phyloP scores from a whole-genome alignment of 495 filamentous ascomycete species.

The Choiromyces venosus region DNA sequence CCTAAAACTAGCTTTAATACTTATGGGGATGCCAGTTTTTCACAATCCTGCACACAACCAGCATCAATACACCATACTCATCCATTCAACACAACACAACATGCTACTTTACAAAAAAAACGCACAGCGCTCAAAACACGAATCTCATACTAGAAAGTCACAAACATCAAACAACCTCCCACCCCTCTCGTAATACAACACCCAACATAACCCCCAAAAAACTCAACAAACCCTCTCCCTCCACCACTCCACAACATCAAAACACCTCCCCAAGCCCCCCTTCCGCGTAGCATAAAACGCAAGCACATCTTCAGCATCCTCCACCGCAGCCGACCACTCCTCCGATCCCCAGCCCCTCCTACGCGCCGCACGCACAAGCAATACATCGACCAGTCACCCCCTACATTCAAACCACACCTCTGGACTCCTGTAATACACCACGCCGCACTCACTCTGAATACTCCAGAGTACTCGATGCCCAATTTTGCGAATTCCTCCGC shows the following conservation, averaged over 20 bases:
- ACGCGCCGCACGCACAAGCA: slow-evolving; percentile 19
- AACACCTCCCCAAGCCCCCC: slow-evolving; percentile 11
- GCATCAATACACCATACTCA: too few species aligned
- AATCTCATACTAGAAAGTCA: too few species aligned
- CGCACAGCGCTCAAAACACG: too few species aligned
- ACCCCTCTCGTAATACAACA: too few species aligned
- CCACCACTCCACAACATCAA: slow-evolving; percentile 16
- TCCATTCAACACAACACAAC: too few species aligned
- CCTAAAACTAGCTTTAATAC: too few species aligned
- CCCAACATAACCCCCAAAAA: too few species aligned
- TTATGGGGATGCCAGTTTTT: too few species aligned
- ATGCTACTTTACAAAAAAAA: too few species aligned
- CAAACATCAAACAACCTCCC: too few species aligned
- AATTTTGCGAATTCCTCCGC: slow-evolving; percentile 32
- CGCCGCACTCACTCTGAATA: slow-evolving; percentile 42
- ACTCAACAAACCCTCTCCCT: too few species aligned
- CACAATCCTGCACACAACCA: too few species aligned
- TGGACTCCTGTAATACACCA: slow-evolving; percentile 38
- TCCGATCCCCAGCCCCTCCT: slow-evolving; percentile 14
- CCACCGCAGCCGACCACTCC: slow-evolving; percentile 19
- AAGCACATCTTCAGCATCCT: slow-evolving; percentile 21
- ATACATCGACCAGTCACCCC: slow-evolving; percentile 19
- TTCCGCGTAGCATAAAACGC: slow-evolving; percentile 16
- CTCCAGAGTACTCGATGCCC: slow-evolving; percentile 42
- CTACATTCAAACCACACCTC: slow-evolving; percentile 26